Conservation (phyloP, 345 rosid species). For the Salix suchowensis region DNA sequence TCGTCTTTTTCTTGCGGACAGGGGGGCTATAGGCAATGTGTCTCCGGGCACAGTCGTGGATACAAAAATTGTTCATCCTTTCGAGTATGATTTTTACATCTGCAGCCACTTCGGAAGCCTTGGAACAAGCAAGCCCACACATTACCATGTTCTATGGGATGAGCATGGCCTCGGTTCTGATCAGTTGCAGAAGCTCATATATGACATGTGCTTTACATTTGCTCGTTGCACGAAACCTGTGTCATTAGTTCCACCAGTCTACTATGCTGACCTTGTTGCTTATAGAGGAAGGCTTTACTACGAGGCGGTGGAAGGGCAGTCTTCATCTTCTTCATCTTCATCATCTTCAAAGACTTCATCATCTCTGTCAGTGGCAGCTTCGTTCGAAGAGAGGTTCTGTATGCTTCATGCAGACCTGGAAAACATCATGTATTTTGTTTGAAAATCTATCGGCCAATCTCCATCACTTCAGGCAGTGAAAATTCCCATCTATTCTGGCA, state of each 20-base stretch:
- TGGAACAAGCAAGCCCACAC: constrained; percentile 88
- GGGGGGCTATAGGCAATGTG: constrained; percentile 46
- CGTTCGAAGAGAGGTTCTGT: constrained; percentile 39
- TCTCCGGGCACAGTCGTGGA: constrained; percentile 82
- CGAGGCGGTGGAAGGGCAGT: constrained; percentile 47
- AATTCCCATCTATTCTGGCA: background rate
- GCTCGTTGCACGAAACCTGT: constrained; percentile 87
- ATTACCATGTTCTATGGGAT: constrained; percentile 72
- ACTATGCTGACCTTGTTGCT: constrained; percentile 84
- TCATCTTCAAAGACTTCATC: constrained; percentile 41
- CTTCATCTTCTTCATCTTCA: constrained; percentile 42
- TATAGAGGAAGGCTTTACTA: constrained; percentile 66
- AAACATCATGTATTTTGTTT: constrained; percentile 68
- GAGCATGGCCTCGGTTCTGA: constrained; percentile 64
- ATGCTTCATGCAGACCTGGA: constrained; percentile 60
- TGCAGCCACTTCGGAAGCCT: constrained; percentile 75
- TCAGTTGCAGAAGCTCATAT: constrained; percentile 60
- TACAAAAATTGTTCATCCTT: constrained; percentile 61
- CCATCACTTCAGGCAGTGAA: background rate
- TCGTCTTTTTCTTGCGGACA: constrained; percentile 62
- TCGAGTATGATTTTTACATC: constrained; percentile 68
- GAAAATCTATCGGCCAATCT: constrained; percentile 14
- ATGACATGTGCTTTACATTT: constrained; percentile 76
- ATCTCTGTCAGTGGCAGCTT: constrained; percentile 32
- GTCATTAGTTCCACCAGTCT: constrained; percentile 74